Conservation (phyloP, 768 basidiomycete species). For the Dictyophora rubrovolvata region DNA sequence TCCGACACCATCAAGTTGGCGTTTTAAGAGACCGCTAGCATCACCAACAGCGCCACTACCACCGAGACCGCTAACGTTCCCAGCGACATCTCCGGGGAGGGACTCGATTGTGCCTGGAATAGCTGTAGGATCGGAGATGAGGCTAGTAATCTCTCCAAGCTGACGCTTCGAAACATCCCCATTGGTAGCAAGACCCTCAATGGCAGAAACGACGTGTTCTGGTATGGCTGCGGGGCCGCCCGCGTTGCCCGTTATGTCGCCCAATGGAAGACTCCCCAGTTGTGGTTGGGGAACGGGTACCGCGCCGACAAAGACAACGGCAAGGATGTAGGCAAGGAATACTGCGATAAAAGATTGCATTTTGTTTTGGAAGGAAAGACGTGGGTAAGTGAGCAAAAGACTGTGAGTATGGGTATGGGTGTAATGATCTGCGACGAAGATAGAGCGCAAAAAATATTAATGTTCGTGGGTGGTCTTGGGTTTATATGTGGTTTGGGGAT, state of each 20-base stretch:
- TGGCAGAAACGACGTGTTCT: too few species aligned
- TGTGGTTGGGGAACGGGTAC: background rate
- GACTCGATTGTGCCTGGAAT: background rate
- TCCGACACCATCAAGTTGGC: background rate
- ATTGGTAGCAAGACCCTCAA: too few species aligned
- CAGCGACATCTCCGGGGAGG: background rate
- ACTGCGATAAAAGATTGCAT: background rate
- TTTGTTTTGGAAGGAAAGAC: slow-evolving; percentile 9
- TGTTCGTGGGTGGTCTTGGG: slow-evolving; percentile 30
- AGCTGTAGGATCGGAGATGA: background rate
- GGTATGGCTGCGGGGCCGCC: too few species aligned
- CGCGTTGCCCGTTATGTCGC: too few species aligned
- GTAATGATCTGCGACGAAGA: too few species aligned
- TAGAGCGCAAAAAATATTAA: too few species aligned
- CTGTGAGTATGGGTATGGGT: too few species aligned
- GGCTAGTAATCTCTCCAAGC: background rate
- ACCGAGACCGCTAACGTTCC: background rate
- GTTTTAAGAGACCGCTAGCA: background rate
- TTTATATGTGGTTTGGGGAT: slow-evolving; percentile 22
- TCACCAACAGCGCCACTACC: background rate
- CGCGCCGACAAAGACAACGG: background rate
- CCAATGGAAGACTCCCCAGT: too few species aligned
- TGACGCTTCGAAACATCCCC: background rate
- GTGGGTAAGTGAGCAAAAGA: slow-evolving; percentile 20
- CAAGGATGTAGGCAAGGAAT: background rate